These are phyloP conservation scores for Drechslera avenae DNA, from an alignment of 2,329 filamentous ascomycete genomes.

Conservation along the genomic window DNA sequence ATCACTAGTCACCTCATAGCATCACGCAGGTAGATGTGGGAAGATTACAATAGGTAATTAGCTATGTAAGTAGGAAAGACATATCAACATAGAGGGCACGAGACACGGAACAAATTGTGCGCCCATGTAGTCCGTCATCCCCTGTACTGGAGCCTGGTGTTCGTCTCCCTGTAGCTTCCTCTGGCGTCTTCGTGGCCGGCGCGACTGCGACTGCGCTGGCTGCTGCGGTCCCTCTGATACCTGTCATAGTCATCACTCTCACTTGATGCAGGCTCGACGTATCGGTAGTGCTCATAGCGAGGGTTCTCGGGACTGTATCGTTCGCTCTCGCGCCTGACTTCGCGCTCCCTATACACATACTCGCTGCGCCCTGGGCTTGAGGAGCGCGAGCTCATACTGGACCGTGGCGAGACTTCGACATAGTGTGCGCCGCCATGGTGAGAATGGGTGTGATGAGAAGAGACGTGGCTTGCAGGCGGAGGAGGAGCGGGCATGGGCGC, in stretches of 20 bases:
- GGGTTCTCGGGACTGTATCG: constrained; percentile 42
- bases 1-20: constrained; percentile 11
- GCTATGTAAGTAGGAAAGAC: background rate
- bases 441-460: constrained; percentile 16
- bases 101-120: background rate
- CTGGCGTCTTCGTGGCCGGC: constrained; percentile 37
- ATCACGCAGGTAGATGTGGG: background rate
- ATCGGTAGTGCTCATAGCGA: constrained; percentile 54
- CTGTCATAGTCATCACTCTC: constrained; percentile 38
- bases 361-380: constrained; percentile 42
- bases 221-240: constrained; percentile 31
- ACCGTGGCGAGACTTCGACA: constrained; percentile 52
- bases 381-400: constrained; percentile 38
- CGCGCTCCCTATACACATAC: constrained; percentile 53
- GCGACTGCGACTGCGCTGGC: constrained; percentile 38
- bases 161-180: constrained; percentile 38
- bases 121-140: constrained; percentile 11
- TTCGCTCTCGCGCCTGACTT: constrained; percentile 51
- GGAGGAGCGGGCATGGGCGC: constrained; percentile 37
- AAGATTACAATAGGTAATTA: background rate
- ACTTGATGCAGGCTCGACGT: constrained; percentile 50
- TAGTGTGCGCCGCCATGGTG: constrained; percentile 45
- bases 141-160: constrained; percentile 40
- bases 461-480: constrained; percentile 28
- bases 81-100: background rate